Conservation (phyloP, 202 grass and related monocot genomes). For the Carex arenaria region DNA sequence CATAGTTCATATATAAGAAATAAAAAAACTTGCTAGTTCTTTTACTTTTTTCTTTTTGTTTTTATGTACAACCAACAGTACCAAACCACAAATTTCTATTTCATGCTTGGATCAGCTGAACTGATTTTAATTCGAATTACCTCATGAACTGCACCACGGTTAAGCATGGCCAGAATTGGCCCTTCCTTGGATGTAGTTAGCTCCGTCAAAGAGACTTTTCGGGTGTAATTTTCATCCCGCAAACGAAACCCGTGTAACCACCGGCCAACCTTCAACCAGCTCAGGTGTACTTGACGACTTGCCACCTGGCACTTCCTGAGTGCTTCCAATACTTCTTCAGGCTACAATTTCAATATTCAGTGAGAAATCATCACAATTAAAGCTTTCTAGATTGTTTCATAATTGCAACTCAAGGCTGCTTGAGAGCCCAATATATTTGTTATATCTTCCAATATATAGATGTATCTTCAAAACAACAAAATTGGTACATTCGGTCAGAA, state of each 20-base stretch:
- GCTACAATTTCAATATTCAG: slow-evolving; percentile 32
- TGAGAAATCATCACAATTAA: background rate
- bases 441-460: background rate
- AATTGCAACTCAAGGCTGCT: background rate
- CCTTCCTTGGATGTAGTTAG: slow-evolving; percentile 41
- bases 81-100: slow-evolving; percentile 3
- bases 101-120: slow-evolving; percentile 28
- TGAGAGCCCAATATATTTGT: background rate
- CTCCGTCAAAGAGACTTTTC: slow-evolving; percentile 43
- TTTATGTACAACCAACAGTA: background rate
- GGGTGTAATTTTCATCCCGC: slow-evolving; percentile 45
- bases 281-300: slow-evolving; percentile 49
- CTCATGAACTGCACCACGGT: slow-evolving; percentile 79
- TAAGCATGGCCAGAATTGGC: slow-evolving; percentile 54
- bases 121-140: slow-evolving; percentile 64
- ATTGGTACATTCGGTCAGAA: background rate
- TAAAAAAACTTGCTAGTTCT: background rate
- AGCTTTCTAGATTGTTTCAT: too few species aligned
- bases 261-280: slow-evolving; percentile 56
- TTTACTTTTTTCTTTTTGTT: background rate
- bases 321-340: slow-evolving; percentile 46
- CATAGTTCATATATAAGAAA: background rate
- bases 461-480: background rate
- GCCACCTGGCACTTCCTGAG: slow-evolving; percentile 40
- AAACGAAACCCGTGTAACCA: slow-evolving; percentile 91